Evolutionary conservation across 805 yeast species (phyloP).

Genomic region (Yarrowia sp.): DNA sequence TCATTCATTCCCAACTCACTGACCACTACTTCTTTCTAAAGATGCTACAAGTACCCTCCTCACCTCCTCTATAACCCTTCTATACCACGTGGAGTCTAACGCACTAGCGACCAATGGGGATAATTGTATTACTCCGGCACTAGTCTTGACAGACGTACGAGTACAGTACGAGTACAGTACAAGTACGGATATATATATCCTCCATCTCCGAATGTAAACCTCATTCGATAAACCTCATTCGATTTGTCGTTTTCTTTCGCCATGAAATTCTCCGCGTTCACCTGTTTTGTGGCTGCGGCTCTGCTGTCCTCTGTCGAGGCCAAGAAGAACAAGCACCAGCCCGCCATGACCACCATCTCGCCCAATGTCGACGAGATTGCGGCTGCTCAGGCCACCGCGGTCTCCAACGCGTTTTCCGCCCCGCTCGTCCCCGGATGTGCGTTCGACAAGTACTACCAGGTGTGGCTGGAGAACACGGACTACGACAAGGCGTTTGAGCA

Average conservation of each 20-base stretch:
- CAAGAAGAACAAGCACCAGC: constrained; percentile 22
- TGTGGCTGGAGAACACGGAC: constrained; percentile 62
- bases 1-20: too few species aligned
- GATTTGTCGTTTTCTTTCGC: too few species aligned
- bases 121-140: not conserved
- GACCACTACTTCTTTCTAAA: too few species aligned
- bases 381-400: constrained; percentile 17
- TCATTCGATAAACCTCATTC: too few species aligned
- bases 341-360: constrained; percentile 9
- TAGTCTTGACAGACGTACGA: too few species aligned
- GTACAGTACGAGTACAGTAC: too few species aligned
- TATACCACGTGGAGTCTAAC: constrained; percentile 8
- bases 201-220: too few species aligned
- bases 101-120: not conserved
- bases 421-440: constrained; percentile 41
- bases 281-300: not conserved
- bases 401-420: constrained; percentile 3
- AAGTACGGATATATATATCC: not conserved
- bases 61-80: too few species aligned
- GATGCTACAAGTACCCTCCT: too few species aligned
- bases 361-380: constrained; percentile 6
- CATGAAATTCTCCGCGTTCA: not conserved
- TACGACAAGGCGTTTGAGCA: constrained; percentile 59
- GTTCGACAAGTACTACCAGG: constrained; percentile 54
- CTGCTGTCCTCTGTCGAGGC: constrained; percentile 4